phyloP scores from a whole-genome alignment of 371 early-diverging fungal species.

The Rhizomucor miehei region DNA sequence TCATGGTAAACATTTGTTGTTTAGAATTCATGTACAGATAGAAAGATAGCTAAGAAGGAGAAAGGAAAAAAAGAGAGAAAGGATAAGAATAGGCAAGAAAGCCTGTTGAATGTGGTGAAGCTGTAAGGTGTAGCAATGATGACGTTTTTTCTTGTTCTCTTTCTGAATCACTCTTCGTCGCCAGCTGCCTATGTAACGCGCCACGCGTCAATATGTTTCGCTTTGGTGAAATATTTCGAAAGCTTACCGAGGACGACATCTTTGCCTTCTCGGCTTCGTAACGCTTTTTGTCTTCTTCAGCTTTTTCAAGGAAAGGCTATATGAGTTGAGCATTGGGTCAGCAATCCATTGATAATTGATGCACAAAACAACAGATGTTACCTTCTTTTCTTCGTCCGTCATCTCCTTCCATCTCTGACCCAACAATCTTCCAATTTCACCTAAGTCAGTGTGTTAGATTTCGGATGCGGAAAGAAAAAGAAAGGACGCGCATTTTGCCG shows the following conservation, averaged over 20 bases:
- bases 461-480: not conserved
- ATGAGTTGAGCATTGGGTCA: not conserved
- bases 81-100: not conserved
- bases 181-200: not conserved
- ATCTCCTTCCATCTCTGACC: slow-evolving; percentile 77
- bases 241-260: slow-evolving; percentile 24
- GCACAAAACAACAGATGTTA: slow-evolving; percentile 11
- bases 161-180: slow-evolving; percentile 1
- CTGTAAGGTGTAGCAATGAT: too few species aligned
- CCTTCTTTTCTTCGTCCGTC: slow-evolving; percentile 58
- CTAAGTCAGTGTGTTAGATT: slow-evolving; percentile 19
- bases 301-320: slow-evolving; percentile 55
- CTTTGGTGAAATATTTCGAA: not conserved
- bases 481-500: not conserved
- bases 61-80: not conserved
- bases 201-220: not conserved
- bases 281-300: slow-evolving; percentile 69
- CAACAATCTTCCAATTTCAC: slow-evolving; percentile 68
- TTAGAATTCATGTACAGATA: too few species aligned
- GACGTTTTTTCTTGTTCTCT: too few species aligned
- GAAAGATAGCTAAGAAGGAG: not conserved
- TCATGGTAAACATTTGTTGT: too few species aligned
- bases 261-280: slow-evolving; percentile 69
- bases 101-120: not conserved
- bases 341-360: not conserved